Evolutionary conservation across 2,329 filamentous ascomycete genomes (phyloP).

Genomic region (Ophiocordyceps camponoti-saundersi): DNA sequence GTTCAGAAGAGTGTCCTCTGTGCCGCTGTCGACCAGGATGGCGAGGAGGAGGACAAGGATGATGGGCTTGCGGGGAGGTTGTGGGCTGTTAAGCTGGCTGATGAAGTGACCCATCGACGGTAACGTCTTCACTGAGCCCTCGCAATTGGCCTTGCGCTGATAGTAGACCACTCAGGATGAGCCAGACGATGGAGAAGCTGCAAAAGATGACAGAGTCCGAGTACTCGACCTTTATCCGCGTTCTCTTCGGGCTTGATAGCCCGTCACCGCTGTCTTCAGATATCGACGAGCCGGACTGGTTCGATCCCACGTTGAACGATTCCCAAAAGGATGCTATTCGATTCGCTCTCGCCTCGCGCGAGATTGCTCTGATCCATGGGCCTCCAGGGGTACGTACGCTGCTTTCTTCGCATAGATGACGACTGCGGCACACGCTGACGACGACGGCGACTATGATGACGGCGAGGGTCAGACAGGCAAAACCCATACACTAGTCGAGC

Average conservation of each 20-base stretch:
- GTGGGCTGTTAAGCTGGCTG: constrained; percentile 51
- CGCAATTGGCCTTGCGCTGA: neutral
- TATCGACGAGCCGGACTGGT: constrained; percentile 34
- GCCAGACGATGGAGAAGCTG: constrained; percentile 41
- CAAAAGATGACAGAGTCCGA: constrained; percentile 38
- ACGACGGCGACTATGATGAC: neutral
- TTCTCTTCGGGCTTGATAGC: constrained; percentile 42
- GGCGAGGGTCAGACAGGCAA: constrained; percentile 54
- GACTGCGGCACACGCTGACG: constrained; percentile 1
- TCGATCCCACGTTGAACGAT: constrained; percentile 44
- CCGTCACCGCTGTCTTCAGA: constrained; percentile 32
- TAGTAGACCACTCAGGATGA: constrained; percentile 32
- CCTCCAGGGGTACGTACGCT: constrained; percentile 53
- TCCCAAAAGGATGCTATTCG: constrained; percentile 52
- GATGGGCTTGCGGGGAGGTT: constrained; percentile 26
- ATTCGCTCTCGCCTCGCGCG: constrained; percentile 70
- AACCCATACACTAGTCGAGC: constrained; percentile 87
- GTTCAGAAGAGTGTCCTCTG: constrained; percentile 40
- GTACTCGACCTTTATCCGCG: constrained; percentile 42
- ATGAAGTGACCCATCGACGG: constrained; percentile 49
- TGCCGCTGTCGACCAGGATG: constrained; percentile 54
- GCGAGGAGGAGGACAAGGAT: constrained; percentile 23
- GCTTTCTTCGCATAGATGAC: neutral
- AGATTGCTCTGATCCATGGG: constrained; percentile 83
- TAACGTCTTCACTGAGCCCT: constrained; percentile 7